These are phyloP conservation scores for Trichoderma citrinoviride DNA, from an alignment of 2,329 filamentous ascomycete genomes.

Conservation along the genomic window DNA sequence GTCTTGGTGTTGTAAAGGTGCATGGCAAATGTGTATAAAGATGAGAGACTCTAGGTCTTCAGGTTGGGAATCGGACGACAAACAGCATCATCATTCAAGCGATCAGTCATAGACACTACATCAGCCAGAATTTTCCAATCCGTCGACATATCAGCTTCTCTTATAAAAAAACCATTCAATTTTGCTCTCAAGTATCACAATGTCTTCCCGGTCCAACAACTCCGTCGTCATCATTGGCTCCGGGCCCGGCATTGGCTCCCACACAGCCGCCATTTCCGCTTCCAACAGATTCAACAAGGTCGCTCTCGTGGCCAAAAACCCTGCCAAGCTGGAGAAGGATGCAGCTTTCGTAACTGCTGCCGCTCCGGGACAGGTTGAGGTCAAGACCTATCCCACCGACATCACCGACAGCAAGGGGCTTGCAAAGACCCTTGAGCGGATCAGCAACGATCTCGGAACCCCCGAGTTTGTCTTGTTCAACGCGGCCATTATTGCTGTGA, in stretches of 20 bases:
- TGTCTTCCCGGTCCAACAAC: slow-evolving; percentile 16
- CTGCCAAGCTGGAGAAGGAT: slow-evolving; percentile 39
- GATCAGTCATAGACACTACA: neutral
- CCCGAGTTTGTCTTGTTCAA: slow-evolving; percentile 53
- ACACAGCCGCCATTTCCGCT: slow-evolving; percentile 81
- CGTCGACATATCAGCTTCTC: no score
- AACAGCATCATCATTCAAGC: neutral
- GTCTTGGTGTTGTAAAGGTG: neutral
- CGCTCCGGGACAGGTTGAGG: slow-evolving; percentile 30
- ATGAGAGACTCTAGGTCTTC: neutral
- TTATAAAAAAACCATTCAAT: no score
- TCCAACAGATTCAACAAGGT: slow-evolving; percentile 71
- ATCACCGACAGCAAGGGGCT: slow-evolving; percentile 41
- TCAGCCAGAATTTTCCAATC: neutral
- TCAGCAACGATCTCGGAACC: slow-evolving; percentile 41
- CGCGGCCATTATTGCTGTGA: slow-evolving; percentile 47
- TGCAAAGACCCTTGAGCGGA: slow-evolving; percentile 38
- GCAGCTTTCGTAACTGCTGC: slow-evolving; percentile 35
- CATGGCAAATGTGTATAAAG: neutral
- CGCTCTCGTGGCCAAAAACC: slow-evolving; percentile 47
- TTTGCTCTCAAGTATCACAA: no score
- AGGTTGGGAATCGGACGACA: neutral
- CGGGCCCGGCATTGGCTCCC: slow-evolving; percentile 88
- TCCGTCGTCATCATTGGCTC: slow-evolving; percentile 74
- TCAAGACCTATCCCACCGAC: slow-evolving; percentile 46